Conservation (phyloP, 2,329 filamentous ascomycete species). For the Neoscytalidium dimidiatum region DNA sequence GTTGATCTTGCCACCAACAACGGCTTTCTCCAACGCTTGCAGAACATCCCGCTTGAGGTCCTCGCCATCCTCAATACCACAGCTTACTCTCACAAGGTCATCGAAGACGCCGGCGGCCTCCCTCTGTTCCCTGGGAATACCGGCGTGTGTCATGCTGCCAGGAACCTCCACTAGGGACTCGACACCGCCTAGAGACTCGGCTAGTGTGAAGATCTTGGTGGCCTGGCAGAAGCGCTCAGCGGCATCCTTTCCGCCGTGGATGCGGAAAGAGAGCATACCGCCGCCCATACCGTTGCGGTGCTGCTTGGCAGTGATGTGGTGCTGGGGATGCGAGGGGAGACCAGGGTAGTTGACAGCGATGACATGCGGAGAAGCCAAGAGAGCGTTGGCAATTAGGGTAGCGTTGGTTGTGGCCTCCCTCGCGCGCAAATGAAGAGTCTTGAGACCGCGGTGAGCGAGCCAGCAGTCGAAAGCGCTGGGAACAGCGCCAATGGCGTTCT, state of each 20-base stretch:
- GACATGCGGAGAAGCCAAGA: constrained; percentile 80
- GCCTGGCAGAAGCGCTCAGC: constrained; percentile 90
- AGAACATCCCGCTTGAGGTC: constrained; percentile 82
- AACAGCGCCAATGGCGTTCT: constrained; percentile 95
- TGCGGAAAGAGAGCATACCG: constrained; percentile 96
- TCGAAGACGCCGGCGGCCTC: constrained; percentile 94
- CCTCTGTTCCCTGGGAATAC: constrained; percentile 85
- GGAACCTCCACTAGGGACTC: constrained; percentile 92
- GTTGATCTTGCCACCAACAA: constrained; percentile 53
- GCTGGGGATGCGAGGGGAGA: constrained; percentile 82
- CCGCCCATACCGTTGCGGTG: constrained; percentile 93
- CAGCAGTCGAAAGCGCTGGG: constrained; percentile 96
- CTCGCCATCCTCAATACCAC: constrained; percentile 86
- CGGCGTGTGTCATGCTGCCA: constrained; percentile 94
- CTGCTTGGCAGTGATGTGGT: constrained; percentile 81
- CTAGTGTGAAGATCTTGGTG: constrained; percentile 88
- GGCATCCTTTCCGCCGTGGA: constrained; percentile 80
- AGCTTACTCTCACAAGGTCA: constrained; percentile 90
- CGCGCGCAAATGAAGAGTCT: constrained; percentile 92
- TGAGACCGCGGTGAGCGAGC: constrained; percentile 95
- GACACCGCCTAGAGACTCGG: constrained; percentile 88
- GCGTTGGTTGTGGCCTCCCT: constrained; percentile 84
- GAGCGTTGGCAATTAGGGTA: constrained; percentile 70
- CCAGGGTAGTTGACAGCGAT: constrained; percentile 95
- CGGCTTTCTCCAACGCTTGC: constrained; percentile 78